Conservation (phyloP, 2,329 filamentous ascomycete species). For the Harringtonia aguacate region DNA sequence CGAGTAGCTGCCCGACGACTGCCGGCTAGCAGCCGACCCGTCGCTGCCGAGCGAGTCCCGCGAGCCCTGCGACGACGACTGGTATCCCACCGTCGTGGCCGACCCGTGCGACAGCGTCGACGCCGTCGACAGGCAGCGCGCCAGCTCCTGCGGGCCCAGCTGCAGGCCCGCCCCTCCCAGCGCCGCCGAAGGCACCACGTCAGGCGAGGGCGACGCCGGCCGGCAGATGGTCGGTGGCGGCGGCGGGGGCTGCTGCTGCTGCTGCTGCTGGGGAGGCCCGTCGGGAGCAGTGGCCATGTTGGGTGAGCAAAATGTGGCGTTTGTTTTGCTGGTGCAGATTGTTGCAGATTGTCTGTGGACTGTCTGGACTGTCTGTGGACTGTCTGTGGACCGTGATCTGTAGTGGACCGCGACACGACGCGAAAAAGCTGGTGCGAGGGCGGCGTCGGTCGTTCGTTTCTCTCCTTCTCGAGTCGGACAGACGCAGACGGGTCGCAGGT, state of each 20-base stretch:
- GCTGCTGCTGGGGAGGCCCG: constrained; percentile 12
- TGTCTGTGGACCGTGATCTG: no score
- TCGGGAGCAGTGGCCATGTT: constrained; percentile 25
- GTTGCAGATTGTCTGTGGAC: no score
- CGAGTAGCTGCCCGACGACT: constrained; percentile 51
- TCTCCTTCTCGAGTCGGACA: no score
- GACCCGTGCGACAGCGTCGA: constrained; percentile 50
- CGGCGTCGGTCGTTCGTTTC: no score
- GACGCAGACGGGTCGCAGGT: no score
- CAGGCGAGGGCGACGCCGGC: constrained; percentile 54
- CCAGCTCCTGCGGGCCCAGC: constrained; percentile 40
- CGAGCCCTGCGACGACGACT: no score
- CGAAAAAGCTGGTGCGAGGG: no score
- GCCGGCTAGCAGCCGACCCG: constrained; percentile 40
- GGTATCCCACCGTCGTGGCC: constrained; percentile 30
- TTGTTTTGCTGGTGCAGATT: no score
- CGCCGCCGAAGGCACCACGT: constrained; percentile 50
- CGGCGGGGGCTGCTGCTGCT: no score
- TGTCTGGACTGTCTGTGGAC: no score
- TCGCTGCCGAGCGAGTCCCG: constrained; percentile 44
- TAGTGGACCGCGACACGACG: no score
- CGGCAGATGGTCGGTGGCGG: constrained; percentile 21
- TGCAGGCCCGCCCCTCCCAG: constrained; percentile 19
- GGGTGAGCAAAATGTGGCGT: no score
- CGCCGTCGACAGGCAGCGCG: constrained; percentile 53